phyloP scores from a whole-genome alignment of 139 green algal genomes.

The Astrephomene gubernaculifera region DNA sequence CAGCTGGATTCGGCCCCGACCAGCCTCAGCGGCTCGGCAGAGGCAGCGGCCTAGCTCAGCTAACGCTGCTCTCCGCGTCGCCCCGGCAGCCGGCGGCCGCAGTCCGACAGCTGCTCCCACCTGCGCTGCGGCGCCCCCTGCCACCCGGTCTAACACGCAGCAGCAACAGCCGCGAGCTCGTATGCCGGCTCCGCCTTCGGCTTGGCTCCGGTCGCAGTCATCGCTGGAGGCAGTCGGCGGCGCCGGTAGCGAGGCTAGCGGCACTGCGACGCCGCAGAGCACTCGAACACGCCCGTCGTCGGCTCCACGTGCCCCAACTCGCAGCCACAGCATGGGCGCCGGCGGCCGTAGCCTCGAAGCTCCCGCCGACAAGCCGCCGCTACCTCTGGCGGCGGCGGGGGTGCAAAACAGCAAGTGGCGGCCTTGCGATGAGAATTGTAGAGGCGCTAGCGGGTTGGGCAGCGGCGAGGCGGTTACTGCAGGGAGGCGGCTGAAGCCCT shows the following conservation, averaged over 20 bases:
- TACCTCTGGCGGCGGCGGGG: neutral
- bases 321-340: neutral
- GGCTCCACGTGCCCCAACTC: neutral
- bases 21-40: slow-evolving; percentile 1
- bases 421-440: too few species aligned
- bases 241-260: neutral
- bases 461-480: too few species aligned
- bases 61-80: neutral
- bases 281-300: neutral
- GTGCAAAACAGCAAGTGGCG: too few species aligned
- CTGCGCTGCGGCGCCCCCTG: neutral
- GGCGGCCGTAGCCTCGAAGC: neutral
- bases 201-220: neutral
- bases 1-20: too few species aligned
- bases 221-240: neutral
- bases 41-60: neutral
- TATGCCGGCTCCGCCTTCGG: neutral
- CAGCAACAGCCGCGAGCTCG: neutral
- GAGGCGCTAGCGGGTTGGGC: too few species aligned
- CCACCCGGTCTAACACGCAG: neutral
- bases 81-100: neutral
- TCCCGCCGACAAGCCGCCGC: neutral
- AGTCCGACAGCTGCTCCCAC: neutral
- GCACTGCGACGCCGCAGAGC: neutral
- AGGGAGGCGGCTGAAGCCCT: too few species aligned